These are phyloP conservation scores for Carex pumila DNA, from an alignment of 176 grass and related monocot species.

Conservation along the genomic window DNA sequence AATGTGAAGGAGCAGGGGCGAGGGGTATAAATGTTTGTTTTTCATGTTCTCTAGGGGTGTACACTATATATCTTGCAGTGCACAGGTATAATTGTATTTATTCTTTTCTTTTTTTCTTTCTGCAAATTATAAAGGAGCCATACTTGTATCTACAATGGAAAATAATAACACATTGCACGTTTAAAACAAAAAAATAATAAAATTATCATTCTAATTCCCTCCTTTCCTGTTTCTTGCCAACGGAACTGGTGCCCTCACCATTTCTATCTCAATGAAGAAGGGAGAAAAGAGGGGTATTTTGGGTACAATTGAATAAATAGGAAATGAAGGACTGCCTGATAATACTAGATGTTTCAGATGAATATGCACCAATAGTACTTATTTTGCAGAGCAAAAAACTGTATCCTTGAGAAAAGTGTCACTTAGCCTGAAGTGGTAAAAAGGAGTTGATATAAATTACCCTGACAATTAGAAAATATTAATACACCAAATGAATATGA, in stretches of 20 bases:
- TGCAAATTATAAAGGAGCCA: not conserved
- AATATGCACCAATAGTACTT: not conserved
- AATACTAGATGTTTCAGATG: not conserved
- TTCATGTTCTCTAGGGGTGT: not conserved
- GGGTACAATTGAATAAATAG: not conserved
- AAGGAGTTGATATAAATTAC: not conserved
- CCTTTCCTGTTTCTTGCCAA: not conserved
- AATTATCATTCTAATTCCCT: not conserved
- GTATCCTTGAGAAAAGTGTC: not conserved
- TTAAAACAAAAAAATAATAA: not conserved
- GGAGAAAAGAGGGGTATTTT: not conserved
- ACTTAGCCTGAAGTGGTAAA: not conserved
- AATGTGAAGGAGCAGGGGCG: not conserved
- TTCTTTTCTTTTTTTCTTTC: not conserved
- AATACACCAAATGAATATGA: not conserved
- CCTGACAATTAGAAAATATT: constrained; percentile 1
- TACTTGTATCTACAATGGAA: not conserved
- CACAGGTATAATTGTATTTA: not conserved
- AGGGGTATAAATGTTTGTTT: not conserved
- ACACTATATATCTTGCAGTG: not conserved
- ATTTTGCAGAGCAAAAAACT: not conserved
- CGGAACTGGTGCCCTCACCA: not conserved
- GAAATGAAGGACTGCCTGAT: not conserved
- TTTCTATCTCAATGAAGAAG: not conserved
- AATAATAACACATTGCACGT: not conserved